These are phyloP conservation scores for Geranium rotundifolium DNA, from an alignment of 345 rosid species.

Conservation along the genomic window DNA sequence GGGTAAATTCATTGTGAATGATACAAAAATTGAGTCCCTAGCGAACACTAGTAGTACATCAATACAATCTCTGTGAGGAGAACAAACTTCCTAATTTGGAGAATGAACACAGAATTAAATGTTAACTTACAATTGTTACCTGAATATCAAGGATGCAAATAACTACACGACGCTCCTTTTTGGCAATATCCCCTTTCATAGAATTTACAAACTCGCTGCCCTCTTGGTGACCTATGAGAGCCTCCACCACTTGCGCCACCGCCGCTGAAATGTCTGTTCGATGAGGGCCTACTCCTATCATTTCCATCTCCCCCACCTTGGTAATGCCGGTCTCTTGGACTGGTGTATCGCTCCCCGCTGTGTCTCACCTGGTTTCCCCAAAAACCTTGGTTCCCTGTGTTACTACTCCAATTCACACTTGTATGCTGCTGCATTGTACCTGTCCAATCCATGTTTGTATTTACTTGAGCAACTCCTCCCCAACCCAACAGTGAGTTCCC, in stretches of 20 bases:
- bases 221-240: constrained; percentile 48
- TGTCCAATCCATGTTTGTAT: constrained; percentile 18
- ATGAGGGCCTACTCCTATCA: constrained; percentile 30
- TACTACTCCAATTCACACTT: constrained; percentile 19
- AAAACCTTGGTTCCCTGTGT: constrained; percentile 16
- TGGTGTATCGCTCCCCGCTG: constrained; percentile 28
- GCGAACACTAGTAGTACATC: neutral
- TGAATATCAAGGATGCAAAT: constrained; percentile 48
- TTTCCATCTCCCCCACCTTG: constrained; percentile 33
- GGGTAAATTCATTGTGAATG: neutral
- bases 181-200: constrained; percentile 62
- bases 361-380: constrained; percentile 50
- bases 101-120: constrained; percentile 19
- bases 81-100: constrained; percentile 2
- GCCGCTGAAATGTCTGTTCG: constrained; percentile 9
- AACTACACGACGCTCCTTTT: constrained; percentile 71
- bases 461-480: constrained; percentile 21
- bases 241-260: constrained; percentile 36
- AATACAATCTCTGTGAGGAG: neutral
- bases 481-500: constrained; percentile 26
- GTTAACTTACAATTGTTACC: constrained; percentile 10
- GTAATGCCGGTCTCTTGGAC: constrained; percentile 43
- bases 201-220: constrained; percentile 67
- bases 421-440: constrained; percentile 14
- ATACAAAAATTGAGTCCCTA: neutral